Conservation (phyloP, 2,329 filamentous ascomycete genomes). For the Aspergillus tubingensis region DNA sequence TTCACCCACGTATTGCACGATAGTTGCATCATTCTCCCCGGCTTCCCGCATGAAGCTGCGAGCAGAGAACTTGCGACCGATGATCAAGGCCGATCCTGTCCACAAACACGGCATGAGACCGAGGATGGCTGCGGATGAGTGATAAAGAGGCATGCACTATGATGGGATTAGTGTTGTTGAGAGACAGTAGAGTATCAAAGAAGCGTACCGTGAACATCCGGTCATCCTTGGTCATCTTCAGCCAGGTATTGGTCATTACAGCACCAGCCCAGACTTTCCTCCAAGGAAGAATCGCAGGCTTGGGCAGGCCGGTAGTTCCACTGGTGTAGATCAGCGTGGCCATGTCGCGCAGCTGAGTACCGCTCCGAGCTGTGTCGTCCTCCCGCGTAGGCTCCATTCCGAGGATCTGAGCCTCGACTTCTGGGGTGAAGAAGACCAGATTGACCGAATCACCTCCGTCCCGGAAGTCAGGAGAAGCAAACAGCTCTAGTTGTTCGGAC, state of each 20-base stretch:
- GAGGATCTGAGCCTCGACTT: slow-evolving; percentile 58
- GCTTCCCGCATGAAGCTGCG: slow-evolving; percentile 76
- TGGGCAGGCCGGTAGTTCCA: slow-evolving; percentile 82
- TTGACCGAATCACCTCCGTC: slow-evolving; percentile 52
- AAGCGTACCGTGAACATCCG: slow-evolving; percentile 70
- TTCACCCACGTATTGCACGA: slow-evolving; percentile 86
- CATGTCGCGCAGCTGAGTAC: slow-evolving; percentile 58
- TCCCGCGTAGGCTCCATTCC: slow-evolving; percentile 57
- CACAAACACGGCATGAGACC: slow-evolving; percentile 65
- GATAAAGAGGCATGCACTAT: slow-evolving; percentile 85
- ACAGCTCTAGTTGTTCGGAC: slow-evolving; percentile 42
- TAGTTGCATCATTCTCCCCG: slow-evolving; percentile 68
- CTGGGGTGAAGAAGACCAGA: slow-evolving; percentile 63
- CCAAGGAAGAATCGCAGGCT: slow-evolving; percentile 76
- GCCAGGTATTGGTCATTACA: slow-evolving; percentile 56
- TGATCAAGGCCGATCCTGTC: slow-evolving; percentile 65
- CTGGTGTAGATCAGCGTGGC: slow-evolving; percentile 80
- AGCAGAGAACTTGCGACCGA: slow-evolving; percentile 78
- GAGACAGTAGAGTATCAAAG: not conserved
- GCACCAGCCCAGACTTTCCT: slow-evolving; percentile 61
- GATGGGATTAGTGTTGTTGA: slow-evolving; percentile 8
- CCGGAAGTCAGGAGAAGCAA: slow-evolving; percentile 43
- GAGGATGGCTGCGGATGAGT: slow-evolving; percentile 74
- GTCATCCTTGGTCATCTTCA: slow-evolving; percentile 63
- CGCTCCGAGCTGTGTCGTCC: slow-evolving; percentile 59